Evolutionary conservation across 2,329 filamentous ascomycete genomes (phyloP).

Genomic region (Dothideomycetidae sp.): DNA sequence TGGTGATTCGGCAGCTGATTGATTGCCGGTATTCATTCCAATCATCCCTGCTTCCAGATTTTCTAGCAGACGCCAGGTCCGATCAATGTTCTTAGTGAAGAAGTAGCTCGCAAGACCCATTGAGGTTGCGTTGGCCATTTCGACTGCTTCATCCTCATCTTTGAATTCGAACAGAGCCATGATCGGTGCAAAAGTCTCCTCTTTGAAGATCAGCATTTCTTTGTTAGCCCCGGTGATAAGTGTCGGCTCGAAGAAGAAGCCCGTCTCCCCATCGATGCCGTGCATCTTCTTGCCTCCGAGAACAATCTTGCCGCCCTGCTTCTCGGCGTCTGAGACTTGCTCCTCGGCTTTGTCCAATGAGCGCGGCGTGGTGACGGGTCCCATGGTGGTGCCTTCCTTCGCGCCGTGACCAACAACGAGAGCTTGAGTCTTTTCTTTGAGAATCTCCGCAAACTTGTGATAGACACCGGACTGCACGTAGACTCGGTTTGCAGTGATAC

Average conservation of each 20-base stretch:
- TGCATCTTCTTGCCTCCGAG: slow-evolving; percentile 41
- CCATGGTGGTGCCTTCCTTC: slow-evolving; percentile 43
- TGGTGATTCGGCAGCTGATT: slow-evolving; percentile 51
- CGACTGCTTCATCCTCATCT: slow-evolving; percentile 49
- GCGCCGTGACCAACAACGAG: slow-evolving; percentile 50
- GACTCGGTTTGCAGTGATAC: slow-evolving; percentile 50
- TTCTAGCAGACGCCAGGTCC: slow-evolving; percentile 51
- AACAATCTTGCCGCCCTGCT: slow-evolving; percentile 48
- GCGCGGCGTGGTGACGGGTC: slow-evolving; percentile 43
- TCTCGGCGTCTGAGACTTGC: slow-evolving; percentile 51
- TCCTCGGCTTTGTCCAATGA: slow-evolving; percentile 41
- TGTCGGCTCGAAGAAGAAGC: slow-evolving; percentile 58
- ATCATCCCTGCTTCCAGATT: slow-evolving; percentile 58
- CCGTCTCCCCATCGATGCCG: slow-evolving; percentile 29
- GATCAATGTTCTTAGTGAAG: slow-evolving; percentile 54
- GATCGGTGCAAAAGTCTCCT: slow-evolving; percentile 54
- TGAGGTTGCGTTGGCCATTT: slow-evolving; percentile 44
- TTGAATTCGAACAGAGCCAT: slow-evolving; percentile 51
- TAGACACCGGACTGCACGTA: slow-evolving; percentile 51
- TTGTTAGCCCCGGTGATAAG: slow-evolving; percentile 45
- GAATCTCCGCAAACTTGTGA: slow-evolving; percentile 42
- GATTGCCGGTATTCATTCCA: slow-evolving; percentile 47
- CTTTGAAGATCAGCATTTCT: slow-evolving; percentile 42
- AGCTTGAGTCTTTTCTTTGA: slow-evolving; percentile 38
- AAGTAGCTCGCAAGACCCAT: slow-evolving; percentile 54